These are phyloP conservation scores for Phyllosticta citrichinensis DNA, from an alignment of 2,329 filamentous ascomycete species.

Conservation along the genomic window DNA sequence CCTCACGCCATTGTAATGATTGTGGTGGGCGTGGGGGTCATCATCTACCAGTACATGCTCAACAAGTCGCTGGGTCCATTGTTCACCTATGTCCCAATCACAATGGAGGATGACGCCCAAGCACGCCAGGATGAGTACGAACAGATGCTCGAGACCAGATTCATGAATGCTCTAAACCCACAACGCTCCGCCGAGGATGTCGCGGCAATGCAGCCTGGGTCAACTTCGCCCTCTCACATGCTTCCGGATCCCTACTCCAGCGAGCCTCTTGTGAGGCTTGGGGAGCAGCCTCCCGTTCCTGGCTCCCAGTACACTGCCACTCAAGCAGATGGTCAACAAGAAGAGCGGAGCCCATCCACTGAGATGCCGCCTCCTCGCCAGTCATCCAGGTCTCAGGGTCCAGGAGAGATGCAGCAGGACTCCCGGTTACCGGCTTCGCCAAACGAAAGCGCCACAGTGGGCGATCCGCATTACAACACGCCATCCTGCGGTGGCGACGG, in stretches of 20 bases:
- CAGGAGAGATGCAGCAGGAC: not conserved
- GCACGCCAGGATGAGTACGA: conserved; percentile 80
- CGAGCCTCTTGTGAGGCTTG: conserved; percentile 11
- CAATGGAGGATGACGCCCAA: conserved; percentile 88
- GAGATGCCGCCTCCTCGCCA: too few species aligned
- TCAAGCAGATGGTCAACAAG: too few species aligned
- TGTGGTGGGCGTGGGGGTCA: conserved; percentile 58
- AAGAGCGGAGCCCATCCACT: too few species aligned
- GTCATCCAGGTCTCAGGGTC: too few species aligned
- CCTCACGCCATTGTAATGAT: conserved; percentile 82
- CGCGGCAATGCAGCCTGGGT: too few species aligned
- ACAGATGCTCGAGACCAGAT: conserved; percentile 51
- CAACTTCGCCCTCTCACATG: too few species aligned
- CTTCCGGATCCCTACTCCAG: conserved; percentile 12
- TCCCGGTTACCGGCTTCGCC: not conserved
- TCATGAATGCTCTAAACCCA: conserved; percentile 18
- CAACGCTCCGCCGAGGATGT: too few species aligned
- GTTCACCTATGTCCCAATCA: conserved; percentile 83
- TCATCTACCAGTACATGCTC: conserved; percentile 67
- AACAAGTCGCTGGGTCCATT: conserved; percentile 78
- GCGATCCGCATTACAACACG: too few species aligned
- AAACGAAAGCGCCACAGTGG: too few species aligned
- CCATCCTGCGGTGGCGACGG: too few species aligned
- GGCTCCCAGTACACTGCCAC: conserved; percentile 5
- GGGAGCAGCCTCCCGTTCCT: conserved; percentile 22